Conservation (phyloP, 2,329 filamentous ascomycete genomes). For the Lecanicillium sp. region DNA sequence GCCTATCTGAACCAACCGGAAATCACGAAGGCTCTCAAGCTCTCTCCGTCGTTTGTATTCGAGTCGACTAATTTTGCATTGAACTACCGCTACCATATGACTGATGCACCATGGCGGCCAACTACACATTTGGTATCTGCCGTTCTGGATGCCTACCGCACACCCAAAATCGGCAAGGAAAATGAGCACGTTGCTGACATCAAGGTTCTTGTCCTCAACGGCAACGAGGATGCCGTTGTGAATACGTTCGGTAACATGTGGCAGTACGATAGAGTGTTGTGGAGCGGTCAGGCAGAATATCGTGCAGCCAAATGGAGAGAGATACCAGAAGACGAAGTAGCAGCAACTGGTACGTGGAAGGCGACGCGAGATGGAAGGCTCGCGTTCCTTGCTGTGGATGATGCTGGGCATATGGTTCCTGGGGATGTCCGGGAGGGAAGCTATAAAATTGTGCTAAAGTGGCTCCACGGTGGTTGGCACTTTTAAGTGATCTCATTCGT, state of each 20-base stretch:
- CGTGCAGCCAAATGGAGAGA: constrained; percentile 18
- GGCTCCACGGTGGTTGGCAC: constrained; percentile 9
- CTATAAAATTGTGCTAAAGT: constrained; percentile 12
- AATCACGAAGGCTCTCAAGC: constrained; percentile 12
- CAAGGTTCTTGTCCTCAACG: constrained; percentile 14
- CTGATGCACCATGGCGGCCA: not conserved
- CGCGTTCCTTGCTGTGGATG: constrained; percentile 13
- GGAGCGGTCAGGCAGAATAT: constrained; percentile 36
- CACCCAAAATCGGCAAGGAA: not conserved
- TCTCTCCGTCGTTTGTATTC: constrained; percentile 65
- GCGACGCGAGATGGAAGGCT: constrained; percentile 9
- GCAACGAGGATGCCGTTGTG: constrained; percentile 13
- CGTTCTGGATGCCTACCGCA: constrained; percentile 8
- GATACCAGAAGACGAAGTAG: constrained; percentile 7
- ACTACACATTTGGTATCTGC: constrained; percentile 8
- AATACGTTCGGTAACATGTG: constrained; percentile 18
- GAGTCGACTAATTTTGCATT: constrained; percentile 91
- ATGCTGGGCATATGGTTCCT: constrained; percentile 14
- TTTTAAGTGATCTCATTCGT: no score
- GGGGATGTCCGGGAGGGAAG: constrained; percentile 14
- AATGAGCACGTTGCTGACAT: constrained; percentile 10
- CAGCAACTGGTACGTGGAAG: constrained; percentile 10
- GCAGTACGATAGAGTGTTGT: constrained; percentile 31
- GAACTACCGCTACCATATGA: constrained; percentile 47
- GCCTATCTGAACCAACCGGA: constrained; percentile 14